phyloP scores from a whole-genome alignment of 108 stramenopile genomes.

The Skeletonema marinoi region DNA sequence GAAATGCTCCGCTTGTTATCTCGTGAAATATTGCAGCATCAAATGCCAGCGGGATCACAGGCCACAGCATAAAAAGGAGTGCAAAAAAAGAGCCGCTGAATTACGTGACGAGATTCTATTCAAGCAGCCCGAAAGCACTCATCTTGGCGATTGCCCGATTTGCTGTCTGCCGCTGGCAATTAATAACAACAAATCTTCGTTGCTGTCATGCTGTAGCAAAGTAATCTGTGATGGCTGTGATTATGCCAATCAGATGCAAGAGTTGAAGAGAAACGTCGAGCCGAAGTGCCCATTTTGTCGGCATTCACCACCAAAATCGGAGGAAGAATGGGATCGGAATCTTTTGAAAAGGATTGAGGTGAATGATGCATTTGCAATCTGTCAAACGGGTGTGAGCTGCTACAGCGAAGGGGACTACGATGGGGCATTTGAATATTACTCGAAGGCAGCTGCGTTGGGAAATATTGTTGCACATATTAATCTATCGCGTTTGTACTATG shows the following conservation, averaged over 20 bases:
- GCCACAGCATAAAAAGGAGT: background rate
- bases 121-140: background rate
- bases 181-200: background rate
- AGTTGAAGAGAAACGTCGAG: background rate
- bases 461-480: no score
- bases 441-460: no score
- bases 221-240: background rate
- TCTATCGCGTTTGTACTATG: no score
- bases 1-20: background rate
- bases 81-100: background rate
- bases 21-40: background rate
- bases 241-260: background rate
- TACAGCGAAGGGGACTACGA: no score
- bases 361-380: background rate
- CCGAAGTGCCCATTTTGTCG: background rate
- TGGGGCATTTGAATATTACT: no score
- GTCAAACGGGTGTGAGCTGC: background rate
- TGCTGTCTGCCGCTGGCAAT: background rate
- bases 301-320: background rate
- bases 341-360: background rate
- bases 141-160: background rate
- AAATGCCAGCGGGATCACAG: background rate
- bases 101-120: background rate
- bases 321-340: background rate
- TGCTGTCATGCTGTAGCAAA: background rate